Evolutionary conservation across 2,329 filamentous ascomycete species (phyloP).

Genomic region (Botryotinia calthae): DNA sequence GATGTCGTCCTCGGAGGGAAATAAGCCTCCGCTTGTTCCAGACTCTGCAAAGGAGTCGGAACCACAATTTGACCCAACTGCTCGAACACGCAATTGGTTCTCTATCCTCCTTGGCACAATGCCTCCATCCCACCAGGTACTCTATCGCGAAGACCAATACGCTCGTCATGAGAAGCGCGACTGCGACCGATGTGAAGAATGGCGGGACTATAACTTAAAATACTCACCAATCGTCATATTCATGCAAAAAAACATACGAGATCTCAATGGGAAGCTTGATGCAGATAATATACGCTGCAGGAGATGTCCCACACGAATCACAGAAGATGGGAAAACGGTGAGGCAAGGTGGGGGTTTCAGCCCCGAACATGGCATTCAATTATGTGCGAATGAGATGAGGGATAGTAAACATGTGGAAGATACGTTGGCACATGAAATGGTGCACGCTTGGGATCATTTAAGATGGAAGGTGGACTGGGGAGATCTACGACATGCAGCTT

Average conservation of each 20-base stretch:
- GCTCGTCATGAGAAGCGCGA: conserved; percentile 71
- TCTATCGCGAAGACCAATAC: conserved; percentile 66
- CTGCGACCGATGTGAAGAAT: conserved; percentile 75
- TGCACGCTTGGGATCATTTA: conserved; percentile 92
- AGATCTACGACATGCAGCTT: conserved; percentile 85
- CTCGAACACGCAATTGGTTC: conserved; percentile 20
- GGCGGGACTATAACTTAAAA: conserved; percentile 78
- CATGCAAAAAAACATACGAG: conserved; percentile 74
- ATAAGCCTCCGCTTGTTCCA: background rate
- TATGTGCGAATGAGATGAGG: conserved; percentile 89
- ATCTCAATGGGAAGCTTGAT: conserved; percentile 75
- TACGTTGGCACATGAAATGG: conserved; percentile 94
- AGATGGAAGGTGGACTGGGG: conserved; percentile 85
- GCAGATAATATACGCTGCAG: conserved; percentile 75
- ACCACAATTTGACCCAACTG: conserved; percentile 15
- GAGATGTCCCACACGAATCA: conserved; percentile 64
- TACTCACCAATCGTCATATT: conserved; percentile 87
- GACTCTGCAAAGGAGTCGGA: background rate
- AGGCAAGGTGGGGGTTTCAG: conserved; percentile 77
- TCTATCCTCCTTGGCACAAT: conserved; percentile 19
- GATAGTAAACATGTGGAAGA: conserved; percentile 84
- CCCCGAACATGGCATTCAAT: conserved; percentile 78
- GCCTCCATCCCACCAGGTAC: conserved; percentile 15
- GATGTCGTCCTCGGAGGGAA: conserved; percentile 20
- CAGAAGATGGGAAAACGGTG: conserved; percentile 51